Percentiles rank a stretch among this genome's conserved stretches.
These are phyloP conservation scores for Aspergillus udagawae DNA, from an alignment of 2,329 filamentous ascomycete genomes.

Conservation along the genomic window DNA sequence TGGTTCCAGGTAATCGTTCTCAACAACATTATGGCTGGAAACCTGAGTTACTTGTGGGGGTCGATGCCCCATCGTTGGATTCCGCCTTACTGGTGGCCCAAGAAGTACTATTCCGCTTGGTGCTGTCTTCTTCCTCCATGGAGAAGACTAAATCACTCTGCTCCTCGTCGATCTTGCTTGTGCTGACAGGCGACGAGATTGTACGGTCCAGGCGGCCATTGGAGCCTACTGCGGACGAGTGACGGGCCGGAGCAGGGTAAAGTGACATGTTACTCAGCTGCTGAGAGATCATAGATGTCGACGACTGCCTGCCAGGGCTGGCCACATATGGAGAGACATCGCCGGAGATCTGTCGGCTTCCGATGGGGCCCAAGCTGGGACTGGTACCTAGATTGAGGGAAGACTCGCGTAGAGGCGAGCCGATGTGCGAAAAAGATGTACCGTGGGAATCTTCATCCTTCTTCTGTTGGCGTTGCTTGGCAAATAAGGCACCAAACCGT, in stretches of 20 bases:
- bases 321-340: constrained; percentile 51
- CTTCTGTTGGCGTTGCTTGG: constrained; percentile 49
- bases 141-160: constrained; percentile 46
- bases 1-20: background rate
- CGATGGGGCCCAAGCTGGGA: constrained; percentile 49
- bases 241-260: constrained; percentile 39
- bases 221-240: constrained; percentile 28
- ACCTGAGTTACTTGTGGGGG: constrained; percentile 13
- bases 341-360: constrained; percentile 44
- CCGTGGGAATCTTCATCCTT: constrained; percentile 44
- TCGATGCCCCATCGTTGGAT: constrained; percentile 25
- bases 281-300: constrained; percentile 60
- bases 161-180: constrained; percentile 47
- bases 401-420: constrained; percentile 63
- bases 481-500: constrained; percentile 58
- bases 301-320: constrained; percentile 53
- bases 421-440: constrained; percentile 57
- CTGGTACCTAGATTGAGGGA: constrained; percentile 49
- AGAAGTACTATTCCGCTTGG: constrained; percentile 36
- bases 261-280: constrained; percentile 47
- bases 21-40: constrained; percentile 14
- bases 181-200: constrained; percentile 43
- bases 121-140: constrained; percentile 49
- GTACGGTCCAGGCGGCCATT: constrained; percentile 40
- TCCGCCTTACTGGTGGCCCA: constrained; percentile 34